A percentile compares a stretch with the other conserved stretches of the same genome.
phyloP scores from a whole-genome alignment of 2,329 filamentous ascomycete genomes.

The Colletotrichum trifolii region DNA sequence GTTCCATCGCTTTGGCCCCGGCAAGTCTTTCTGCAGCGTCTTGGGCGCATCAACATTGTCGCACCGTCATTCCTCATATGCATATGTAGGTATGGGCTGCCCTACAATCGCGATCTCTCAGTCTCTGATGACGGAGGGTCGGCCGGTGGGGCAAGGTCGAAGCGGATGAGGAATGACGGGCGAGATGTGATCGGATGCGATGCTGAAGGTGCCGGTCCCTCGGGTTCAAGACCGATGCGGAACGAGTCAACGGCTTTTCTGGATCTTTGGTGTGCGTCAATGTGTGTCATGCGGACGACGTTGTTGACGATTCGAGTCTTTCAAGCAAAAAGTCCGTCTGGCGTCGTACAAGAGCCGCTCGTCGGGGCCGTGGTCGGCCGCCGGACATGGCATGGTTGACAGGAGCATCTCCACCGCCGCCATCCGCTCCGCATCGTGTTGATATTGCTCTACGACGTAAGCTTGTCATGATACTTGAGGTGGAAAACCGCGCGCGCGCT shows the following conservation, averaged over 20 bases:
- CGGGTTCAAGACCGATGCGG: constrained; percentile 3
- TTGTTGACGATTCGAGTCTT: constrained; percentile 3
- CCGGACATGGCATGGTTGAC: constrained; percentile 5
- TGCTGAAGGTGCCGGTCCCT: constrained; percentile 1
- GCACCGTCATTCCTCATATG: constrained; percentile 35
- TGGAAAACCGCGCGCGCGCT: background rate
- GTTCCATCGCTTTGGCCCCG: constrained; percentile 22
- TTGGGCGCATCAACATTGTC: constrained; percentile 23
- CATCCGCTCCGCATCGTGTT: background rate
- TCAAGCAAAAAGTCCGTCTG: constrained; percentile 16
- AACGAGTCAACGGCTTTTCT: too few species aligned
- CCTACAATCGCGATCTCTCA: constrained; percentile 23
- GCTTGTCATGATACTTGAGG: background rate
- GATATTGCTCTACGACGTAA: background rate
- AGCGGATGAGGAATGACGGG: constrained; percentile 16
- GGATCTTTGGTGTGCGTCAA: background rate
- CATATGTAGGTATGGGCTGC: constrained; percentile 5
- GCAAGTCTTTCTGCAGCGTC: constrained; percentile 25
- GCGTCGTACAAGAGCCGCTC: constrained; percentile 20
- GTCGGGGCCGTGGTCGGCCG: constrained; percentile 25
- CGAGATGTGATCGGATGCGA: constrained; percentile 11
- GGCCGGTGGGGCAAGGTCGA: constrained; percentile 12
- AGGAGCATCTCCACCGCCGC: constrained; percentile 10
- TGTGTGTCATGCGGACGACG: background rate
- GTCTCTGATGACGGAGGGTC: constrained; percentile 25